Evolutionary conservation across 2,329 filamentous ascomycete species (phyloP).

Genomic region (Chaetomiaceae sp.): DNA sequence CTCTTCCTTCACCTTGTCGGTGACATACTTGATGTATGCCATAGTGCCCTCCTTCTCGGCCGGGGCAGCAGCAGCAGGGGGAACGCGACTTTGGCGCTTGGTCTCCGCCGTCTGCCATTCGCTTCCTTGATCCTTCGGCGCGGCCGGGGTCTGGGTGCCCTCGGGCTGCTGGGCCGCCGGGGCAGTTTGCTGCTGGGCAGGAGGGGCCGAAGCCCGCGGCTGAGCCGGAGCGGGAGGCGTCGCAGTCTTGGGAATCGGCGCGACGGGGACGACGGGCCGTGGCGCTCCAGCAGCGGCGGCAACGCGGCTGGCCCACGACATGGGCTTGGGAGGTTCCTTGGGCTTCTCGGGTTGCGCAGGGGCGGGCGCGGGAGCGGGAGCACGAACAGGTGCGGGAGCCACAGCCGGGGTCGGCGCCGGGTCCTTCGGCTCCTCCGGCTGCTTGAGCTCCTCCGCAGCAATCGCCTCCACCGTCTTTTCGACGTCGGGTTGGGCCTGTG

Average conservation of each 20-base stretch:
- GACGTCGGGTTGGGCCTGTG: constrained; percentile 36
- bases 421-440: constrained; percentile 62
- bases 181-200: constrained; percentile 38
- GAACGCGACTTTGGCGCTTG: constrained; percentile 73
- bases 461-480: constrained; percentile 48
- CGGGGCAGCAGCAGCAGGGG: constrained; percentile 54
- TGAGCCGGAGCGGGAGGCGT: constrained; percentile 46
- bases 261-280: constrained; percentile 44
- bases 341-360: constrained; percentile 42
- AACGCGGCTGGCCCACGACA: constrained; percentile 71
- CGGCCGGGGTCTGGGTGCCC: constrained; percentile 27
- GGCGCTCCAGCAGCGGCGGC: constrained; percentile 53
- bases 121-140: constrained; percentile 48
- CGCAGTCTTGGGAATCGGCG: constrained; percentile 52
- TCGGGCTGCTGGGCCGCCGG: constrained; percentile 35
- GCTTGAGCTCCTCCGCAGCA: constrained; percentile 49
- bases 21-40: constrained; percentile 94
- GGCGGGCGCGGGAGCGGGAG: constrained; percentile 38
- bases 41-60: constrained; percentile 69
- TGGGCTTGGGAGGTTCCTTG: constrained; percentile 50
- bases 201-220: constrained; percentile 47
- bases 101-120: constrained; percentile 91
- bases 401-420: constrained; percentile 49
- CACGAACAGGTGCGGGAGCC: constrained; percentile 40
- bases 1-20: constrained; percentile 72